These are phyloP conservation scores for Arabis alpina DNA, from an alignment of 345 rosid genomes.

Conservation along the genomic window DNA sequence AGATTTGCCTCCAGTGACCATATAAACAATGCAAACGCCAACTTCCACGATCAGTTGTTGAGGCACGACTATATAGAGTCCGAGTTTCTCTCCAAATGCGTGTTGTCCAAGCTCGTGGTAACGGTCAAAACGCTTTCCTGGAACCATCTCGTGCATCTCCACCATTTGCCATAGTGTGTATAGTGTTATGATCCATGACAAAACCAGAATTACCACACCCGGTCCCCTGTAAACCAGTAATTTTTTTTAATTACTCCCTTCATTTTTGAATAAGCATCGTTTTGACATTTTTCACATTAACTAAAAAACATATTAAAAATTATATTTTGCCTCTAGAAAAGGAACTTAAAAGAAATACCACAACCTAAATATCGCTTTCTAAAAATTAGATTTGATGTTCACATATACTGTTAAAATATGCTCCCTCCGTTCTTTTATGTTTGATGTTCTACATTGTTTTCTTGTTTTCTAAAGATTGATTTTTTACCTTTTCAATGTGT, in stretches of 20 bases:
- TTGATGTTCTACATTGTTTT: no score
- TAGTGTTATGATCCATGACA: conserved; percentile 77
- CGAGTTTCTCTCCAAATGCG: conserved; percentile 79
- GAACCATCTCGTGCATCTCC: conserved; percentile 90
- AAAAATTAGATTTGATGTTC: no score
- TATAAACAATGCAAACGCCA: conserved; percentile 67
- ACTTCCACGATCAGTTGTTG: conserved; percentile 74
- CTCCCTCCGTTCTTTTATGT: no score
- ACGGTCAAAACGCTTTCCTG: conserved; percentile 72
- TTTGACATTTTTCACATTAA: no score
- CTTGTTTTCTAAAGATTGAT: no score
- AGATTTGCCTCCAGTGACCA: conserved; percentile 81
- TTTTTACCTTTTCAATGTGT: no score
- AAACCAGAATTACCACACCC: conserved; percentile 57
- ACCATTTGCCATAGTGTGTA: conserved; percentile 93
- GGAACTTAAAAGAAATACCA: no score
- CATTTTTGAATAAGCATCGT: no score
- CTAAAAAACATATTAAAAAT: background rate
- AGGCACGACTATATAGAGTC: conserved; percentile 76
- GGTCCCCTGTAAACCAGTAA: conserved; percentile 64
- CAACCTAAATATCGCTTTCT: no score
- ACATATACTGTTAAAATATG: no score
- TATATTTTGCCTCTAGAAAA: no score
- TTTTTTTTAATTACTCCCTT: no score
- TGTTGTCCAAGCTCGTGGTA: conserved; percentile 86